Evolutionary conservation across 2,329 filamentous ascomycete species (phyloP), one percentile per base, ranked within the genome.

Genomic region (Karstenula rhodostoma): DNA sequence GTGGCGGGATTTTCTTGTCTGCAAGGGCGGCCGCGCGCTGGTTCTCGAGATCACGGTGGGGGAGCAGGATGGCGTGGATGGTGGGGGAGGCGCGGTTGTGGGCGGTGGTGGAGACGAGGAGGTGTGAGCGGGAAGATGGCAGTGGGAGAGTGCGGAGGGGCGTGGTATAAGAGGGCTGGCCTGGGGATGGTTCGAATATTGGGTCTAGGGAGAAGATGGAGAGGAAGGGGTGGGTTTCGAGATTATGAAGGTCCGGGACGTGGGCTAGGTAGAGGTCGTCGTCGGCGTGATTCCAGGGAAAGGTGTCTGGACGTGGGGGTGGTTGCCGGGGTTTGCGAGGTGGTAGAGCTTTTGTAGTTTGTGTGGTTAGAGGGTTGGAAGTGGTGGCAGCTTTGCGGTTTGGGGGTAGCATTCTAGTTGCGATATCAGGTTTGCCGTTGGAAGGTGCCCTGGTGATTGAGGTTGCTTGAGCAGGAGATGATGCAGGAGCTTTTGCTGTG

Each of bases 91-190:
- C 17, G 12, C 32, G 4, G 12, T 15, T 9, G n/a, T 1, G 37
- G 8, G 29, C 4, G 29, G 29, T 32, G 29, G 29, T 32, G 4
- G 29, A 32, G 4, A 32, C 12, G 29, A 32, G 4, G 51, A 19
- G 5, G 2, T 15, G n/a, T 25, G 27, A 15, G 23, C 15, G 17
- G 10, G 29, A 25, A 15, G 17, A 13, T n/a, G 32, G 44, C 17
- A 64, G 23, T 1, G 25, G 46, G 6, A 59, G 56, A 3, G 61
- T 56, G 6, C 22, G 42, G 12, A 61, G 17, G 6, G 27, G 35
- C 1, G 59, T 33, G 13, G 58, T 12, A 40, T 33, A 10, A 25
- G n/a, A 8, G 37, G 46, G 15, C 19, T 13, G 33, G 22, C 17
- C 37, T 53, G 23, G 35, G 15, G 1, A 13, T 40, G 10, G 2